phyloP scores from a whole-genome alignment of 1,284 basidiomycete species.

The Heterobasidion irregulare region DNA sequence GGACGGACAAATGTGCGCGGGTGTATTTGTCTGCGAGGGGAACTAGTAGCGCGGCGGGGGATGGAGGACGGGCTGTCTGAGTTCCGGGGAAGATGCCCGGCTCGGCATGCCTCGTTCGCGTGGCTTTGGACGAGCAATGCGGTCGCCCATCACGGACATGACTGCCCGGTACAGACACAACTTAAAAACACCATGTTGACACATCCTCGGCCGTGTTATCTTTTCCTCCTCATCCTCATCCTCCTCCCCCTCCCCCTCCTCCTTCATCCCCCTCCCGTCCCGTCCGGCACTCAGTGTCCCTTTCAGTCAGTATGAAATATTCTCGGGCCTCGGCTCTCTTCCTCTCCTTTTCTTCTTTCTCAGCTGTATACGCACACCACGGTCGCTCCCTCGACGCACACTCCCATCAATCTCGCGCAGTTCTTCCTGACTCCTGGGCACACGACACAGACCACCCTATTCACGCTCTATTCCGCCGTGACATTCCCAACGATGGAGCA shows the following conservation, averaged over 20 bases:
- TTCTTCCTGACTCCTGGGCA: conserved; percentile 15
- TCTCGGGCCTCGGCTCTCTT: background rate
- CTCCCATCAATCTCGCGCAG: background rate
- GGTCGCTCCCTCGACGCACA: conserved; percentile 1
- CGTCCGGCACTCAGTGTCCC: background rate
- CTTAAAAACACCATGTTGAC: background rate
- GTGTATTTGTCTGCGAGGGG: no score
- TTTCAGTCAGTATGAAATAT: background rate
- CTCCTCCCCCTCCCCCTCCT: background rate
- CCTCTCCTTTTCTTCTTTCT: background rate
- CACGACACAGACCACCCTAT: conserved; percentile 30
- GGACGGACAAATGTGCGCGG: no score
- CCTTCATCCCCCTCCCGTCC: background rate
- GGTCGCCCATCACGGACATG: background rate
- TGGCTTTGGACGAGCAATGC: background rate
- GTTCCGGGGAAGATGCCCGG: no score
- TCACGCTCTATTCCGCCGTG: conserved; percentile 49
- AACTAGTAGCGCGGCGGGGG: no score
- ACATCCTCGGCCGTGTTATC: background rate
- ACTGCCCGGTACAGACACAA: background rate
- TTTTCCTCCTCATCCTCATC: background rate
- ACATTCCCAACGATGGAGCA: conserved; percentile 2
- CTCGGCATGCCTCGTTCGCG: background rate
- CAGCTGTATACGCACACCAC: background rate
- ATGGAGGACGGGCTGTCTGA: no score